These are phyloP conservation scores for Colletotrichum sp. DNA, from an alignment of 2,329 filamentous ascomycete genomes.

Conservation along the genomic window DNA sequence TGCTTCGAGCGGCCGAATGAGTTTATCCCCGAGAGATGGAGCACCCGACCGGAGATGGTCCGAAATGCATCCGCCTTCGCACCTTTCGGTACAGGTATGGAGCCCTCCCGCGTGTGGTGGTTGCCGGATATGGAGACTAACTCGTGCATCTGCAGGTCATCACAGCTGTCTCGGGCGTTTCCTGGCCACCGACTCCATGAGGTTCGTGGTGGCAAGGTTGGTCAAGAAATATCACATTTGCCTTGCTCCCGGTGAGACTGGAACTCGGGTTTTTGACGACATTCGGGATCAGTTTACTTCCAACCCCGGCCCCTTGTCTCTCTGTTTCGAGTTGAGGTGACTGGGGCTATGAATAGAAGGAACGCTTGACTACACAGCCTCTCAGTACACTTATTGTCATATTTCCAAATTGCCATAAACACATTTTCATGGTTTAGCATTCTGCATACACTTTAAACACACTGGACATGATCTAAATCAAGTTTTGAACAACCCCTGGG, in stretches of 20 bases:
- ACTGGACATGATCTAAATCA: neutral
- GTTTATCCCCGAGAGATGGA: slow-evolving; percentile 45
- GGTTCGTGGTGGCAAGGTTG: slow-evolving; percentile 15
- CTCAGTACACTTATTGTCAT: neutral
- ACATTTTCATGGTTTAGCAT: neutral
- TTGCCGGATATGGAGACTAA: neutral
- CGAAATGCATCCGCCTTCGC: slow-evolving; percentile 31
- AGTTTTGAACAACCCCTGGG: neutral
- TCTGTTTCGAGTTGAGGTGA: slow-evolving; percentile 18
- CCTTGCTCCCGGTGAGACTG: slow-evolving; percentile 14
- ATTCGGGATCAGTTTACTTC: slow-evolving; percentile 17
- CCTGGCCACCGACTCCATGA: slow-evolving; percentile 15
- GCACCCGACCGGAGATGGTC: slow-evolving; percentile 33
- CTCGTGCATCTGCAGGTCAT: neutral
- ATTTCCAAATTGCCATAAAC: neutral
- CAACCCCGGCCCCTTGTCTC: slow-evolving; percentile 15
- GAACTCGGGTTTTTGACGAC: slow-evolving; percentile 14
- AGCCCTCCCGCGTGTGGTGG: neutral
- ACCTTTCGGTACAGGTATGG: slow-evolving; percentile 36
- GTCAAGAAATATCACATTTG: slow-evolving; percentile 13
- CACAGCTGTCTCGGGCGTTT: slow-evolving; percentile 19
- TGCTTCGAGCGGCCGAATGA: slow-evolving; percentile 31
- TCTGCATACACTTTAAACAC: neutral
- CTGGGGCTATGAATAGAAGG: neutral
- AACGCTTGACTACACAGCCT: neutral